phyloP scores from a whole-genome alignment of 1,284 basidiomycete genomes.

The Tilletiopsis washingtonensis region DNA sequence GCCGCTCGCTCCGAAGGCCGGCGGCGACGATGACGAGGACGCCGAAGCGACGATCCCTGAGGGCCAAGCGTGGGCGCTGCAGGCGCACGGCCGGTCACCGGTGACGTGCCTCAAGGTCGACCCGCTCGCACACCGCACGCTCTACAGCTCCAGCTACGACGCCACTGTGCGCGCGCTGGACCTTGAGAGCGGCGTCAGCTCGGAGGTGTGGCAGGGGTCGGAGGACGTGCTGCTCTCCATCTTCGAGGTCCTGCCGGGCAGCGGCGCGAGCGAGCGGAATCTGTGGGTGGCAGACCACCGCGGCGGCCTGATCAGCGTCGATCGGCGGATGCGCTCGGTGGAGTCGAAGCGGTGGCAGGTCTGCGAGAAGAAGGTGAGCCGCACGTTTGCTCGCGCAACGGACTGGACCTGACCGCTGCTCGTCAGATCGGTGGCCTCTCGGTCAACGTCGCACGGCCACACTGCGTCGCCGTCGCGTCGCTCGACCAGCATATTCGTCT shows the following conservation, averaged over 20 bases:
- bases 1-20: constrained; percentile 11
- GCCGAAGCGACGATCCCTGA: constrained; percentile 9
- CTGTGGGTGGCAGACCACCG: constrained; percentile 46
- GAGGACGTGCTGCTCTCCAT: constrained; percentile 34
- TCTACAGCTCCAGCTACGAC: constrained; percentile 39
- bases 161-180: constrained; percentile 34
- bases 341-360: constrained; percentile 35
- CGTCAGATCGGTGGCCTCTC: constrained; percentile 40
- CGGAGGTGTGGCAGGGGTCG: constrained; percentile 27
- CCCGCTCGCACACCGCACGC: constrained; percentile 20
- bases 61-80: constrained; percentile 31
- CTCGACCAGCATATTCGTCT: constrained; percentile 40
- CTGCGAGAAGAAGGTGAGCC: constrained; percentile 37
- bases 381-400: background rate
- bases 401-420: background rate
- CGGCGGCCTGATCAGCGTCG: constrained; percentile 37
- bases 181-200: constrained; percentile 16
- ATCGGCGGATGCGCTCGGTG: constrained; percentile 19
- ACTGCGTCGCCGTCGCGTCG: constrained; percentile 39
- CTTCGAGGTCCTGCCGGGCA: constrained; percentile 35
- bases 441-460: constrained; percentile 26
- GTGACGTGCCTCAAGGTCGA: constrained; percentile 42
- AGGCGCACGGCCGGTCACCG: constrained; percentile 30
- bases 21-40: constrained; percentile 15
- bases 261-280: constrained; percentile 20